Evolutionary conservation across 768 basidiomycete genomes (phyloP).

Genomic region (Amanita jacksonii): DNA sequence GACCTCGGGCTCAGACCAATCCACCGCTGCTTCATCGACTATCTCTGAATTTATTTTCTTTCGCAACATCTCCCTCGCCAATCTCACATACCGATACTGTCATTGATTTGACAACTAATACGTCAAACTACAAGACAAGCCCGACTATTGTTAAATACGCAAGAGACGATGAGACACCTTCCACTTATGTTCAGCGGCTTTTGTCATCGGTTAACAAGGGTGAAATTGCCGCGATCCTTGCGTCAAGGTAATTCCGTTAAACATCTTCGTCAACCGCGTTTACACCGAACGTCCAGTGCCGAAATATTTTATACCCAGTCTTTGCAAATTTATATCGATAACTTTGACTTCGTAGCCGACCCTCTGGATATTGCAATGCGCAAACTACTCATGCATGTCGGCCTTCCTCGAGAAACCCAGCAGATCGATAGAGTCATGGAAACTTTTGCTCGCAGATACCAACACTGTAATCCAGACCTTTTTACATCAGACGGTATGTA

Average conservation of each 20-base stretch:
- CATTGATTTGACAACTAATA: slow-evolving; percentile 34
- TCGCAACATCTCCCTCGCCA: slow-evolving; percentile 24
- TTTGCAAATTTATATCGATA: slow-evolving; percentile 58
- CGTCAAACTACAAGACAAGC: slow-evolving; percentile 32
- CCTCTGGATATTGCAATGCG: slow-evolving; percentile 90
- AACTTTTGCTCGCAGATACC: slow-evolving; percentile 82
- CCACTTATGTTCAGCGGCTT: slow-evolving; percentile 59
- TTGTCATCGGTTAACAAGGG: slow-evolving; percentile 56
- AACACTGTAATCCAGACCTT: slow-evolving; percentile 71
- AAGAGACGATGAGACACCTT: slow-evolving; percentile 54
- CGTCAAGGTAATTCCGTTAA: slow-evolving; percentile 52
- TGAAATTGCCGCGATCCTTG: slow-evolving; percentile 73
- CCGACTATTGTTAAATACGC: slow-evolving; percentile 41
- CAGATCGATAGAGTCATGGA: slow-evolving; percentile 98
- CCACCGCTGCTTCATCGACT: slow-evolving; percentile 63
- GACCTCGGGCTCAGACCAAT: slow-evolving; percentile 45
- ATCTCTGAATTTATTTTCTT: slow-evolving; percentile 55
- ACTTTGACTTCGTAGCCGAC: slow-evolving; percentile 70
- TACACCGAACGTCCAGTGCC: slow-evolving; percentile 34
- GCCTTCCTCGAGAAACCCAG: slow-evolving; percentile 91
- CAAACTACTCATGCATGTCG: slow-evolving; percentile 81
- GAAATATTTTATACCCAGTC: slow-evolving; percentile 64
- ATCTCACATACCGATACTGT: slow-evolving; percentile 13
- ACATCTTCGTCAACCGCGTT: background rate
- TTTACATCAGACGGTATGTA: slow-evolving; percentile 64